These are phyloP conservation scores for Pseudogymnoascus sp. DNA, from an alignment of 2,329 filamentous ascomycete genomes.

Conservation along the genomic window DNA sequence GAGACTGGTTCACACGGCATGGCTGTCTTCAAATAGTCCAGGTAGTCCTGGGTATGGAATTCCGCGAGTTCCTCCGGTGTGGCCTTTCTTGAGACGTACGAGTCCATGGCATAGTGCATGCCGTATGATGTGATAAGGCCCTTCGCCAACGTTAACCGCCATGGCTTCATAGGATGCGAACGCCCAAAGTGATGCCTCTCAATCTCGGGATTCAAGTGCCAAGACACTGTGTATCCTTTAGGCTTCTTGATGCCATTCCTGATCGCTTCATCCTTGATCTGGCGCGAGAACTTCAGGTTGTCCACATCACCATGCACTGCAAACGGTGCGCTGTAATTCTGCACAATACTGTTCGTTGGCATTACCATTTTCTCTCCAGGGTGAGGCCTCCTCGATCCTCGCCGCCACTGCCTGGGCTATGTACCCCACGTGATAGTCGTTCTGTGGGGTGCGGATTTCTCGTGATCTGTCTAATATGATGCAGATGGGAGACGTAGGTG, in stretches of 20 bases:
- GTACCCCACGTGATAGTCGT: background rate
- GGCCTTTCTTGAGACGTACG: conserved; percentile 75
- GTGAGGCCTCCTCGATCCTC: conserved; percentile 1
- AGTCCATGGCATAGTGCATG: conserved; percentile 94
- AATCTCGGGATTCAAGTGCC: conserved; percentile 89
- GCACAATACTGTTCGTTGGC: conserved; percentile 22
- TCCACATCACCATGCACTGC: conserved; percentile 22
- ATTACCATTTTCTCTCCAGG: conserved; percentile 20
- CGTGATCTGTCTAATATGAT: background rate
- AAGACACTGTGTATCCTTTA: conserved; percentile 84
- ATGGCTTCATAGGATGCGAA: conserved; percentile 98
- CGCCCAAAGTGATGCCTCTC: conserved; percentile 96
- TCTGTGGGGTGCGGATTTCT: background rate
- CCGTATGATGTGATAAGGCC: conserved; percentile 91
- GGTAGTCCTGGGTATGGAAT: conserved; percentile 83
- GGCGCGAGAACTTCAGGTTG: conserved; percentile 19
- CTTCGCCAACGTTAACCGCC: conserved; percentile 91
- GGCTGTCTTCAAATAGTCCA: conserved; percentile 75
- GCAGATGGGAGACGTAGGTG: background rate
- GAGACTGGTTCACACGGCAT: conserved; percentile 53
- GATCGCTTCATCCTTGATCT: conserved; percentile 26
- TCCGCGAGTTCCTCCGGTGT: conserved; percentile 78
- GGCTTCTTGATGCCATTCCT: conserved; percentile 68
- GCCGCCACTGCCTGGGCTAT: background rate
- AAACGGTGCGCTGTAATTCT: conserved; percentile 25